Percentiles rank a stretch among this genome's conserved stretches.
These are phyloP conservation scores for Cryptosporidium ryanae DNA, from an alignment of 169 alveolate genomes.

Conservation along the genomic window DNA sequence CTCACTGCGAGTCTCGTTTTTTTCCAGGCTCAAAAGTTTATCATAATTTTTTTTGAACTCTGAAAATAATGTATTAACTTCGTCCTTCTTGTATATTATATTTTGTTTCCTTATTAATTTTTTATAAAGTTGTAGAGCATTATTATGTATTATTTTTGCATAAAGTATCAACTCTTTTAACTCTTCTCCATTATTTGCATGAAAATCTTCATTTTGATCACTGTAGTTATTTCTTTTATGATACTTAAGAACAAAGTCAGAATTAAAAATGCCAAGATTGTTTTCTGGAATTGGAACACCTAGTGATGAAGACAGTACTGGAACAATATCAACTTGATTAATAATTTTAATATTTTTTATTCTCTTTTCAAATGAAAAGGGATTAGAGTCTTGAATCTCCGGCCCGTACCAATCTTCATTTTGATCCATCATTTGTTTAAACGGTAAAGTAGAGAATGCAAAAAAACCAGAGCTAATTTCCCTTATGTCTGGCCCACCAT, in stretches of 20 bases:
- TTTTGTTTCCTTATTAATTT: neutral
- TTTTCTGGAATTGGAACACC: slow-evolving; percentile 56
- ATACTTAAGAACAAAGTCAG: neutral
- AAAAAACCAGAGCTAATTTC: slow-evolving; percentile 50
- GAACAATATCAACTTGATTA: slow-evolving; percentile 48
- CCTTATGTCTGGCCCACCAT: slow-evolving; percentile 36
- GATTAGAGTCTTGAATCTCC: neutral
- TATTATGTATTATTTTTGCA: slow-evolving; percentile 44
- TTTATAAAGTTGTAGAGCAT: slow-evolving; percentile 49
- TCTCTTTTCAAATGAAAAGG: slow-evolving; percentile 7
- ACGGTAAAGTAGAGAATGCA: slow-evolving; percentile 40
- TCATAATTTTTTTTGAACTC: slow-evolving; percentile 1
- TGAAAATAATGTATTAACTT: neutral
- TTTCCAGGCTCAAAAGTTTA: neutral
- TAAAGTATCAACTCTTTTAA: neutral
- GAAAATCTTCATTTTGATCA: neutral
- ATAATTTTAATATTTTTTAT: neutral
- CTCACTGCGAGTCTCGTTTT: neutral
- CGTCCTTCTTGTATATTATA: neutral
- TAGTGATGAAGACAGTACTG: slow-evolving; percentile 20
- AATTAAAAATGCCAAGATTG: slow-evolving; percentile 34
- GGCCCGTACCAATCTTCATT: neutral
- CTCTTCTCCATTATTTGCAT: too few relatives aligned
- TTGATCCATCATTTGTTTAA: slow-evolving; percentile 1
- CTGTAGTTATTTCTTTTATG: neutral